These are phyloP conservation scores for Tetragonia tetragonoides DNA, from an alignment of 148 eudicot genomes.

Conservation along the genomic window DNA sequence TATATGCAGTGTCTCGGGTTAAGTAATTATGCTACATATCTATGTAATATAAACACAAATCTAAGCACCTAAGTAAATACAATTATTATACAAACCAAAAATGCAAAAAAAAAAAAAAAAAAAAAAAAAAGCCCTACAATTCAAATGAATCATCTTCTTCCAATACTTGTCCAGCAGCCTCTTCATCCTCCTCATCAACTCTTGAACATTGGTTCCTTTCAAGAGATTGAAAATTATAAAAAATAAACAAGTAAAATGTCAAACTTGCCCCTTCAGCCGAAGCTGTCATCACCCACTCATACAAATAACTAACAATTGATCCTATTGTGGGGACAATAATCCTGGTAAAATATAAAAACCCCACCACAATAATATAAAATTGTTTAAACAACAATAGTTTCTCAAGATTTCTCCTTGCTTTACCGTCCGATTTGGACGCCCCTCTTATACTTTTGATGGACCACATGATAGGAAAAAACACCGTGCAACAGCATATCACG, in stretches of 20 bases:
- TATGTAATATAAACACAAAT: too few species aligned
- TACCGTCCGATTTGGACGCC: not conserved
- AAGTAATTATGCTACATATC: too few species aligned
- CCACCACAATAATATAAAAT: not conserved
- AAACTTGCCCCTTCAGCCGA: not conserved
- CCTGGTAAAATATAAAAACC: not conserved
- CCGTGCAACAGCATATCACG: not conserved
- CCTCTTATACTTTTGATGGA: not conserved
- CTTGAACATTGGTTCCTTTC: not conserved
- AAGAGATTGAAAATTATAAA: not conserved
- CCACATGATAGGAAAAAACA: not conserved
- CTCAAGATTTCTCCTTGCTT: not conserved
- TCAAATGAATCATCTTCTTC: not conserved
- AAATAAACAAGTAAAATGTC: not conserved
- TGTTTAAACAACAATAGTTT: not conserved
- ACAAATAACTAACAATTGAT: not conserved
- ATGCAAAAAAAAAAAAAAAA: too few species aligned
- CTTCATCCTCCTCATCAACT: not conserved
- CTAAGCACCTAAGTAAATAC: too few species aligned
- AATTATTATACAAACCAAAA: too few species aligned
- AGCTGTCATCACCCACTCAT: not conserved
- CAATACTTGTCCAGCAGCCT: not conserved
- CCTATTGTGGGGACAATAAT: not conserved
- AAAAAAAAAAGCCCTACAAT: not conserved
- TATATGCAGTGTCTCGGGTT: too few species aligned